Base-by-base conservation (phyloP, 805 yeast species). In the Teunomyces pallodes region DNA sequence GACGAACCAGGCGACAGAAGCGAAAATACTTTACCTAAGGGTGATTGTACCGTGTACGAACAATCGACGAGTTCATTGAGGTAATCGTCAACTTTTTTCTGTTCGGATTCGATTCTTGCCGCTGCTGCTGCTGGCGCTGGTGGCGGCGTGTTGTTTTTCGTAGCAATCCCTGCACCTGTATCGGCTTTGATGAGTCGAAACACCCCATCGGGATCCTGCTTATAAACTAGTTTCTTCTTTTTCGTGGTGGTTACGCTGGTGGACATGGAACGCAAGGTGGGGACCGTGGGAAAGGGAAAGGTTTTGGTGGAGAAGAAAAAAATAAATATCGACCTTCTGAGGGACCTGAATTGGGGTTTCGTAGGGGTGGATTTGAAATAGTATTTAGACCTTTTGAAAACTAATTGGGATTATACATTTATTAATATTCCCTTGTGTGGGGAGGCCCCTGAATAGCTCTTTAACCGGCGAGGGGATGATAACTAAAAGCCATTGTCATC, bases 121-220 rank as follows among this genome's bases (percentile, higher is more conserved):
- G 6, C 6, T 20, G 24, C 24, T 20, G 24, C 24, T 13, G 42
- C 10, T 17, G n/a, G 20, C 9, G 17, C 26, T 17, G 41, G 24
- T 36, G 41, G 41, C 20, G 16, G 8, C 10, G 17, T 12, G 31
- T 12, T 6, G 13, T 20, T 10, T 5, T 9, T 7, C 45, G 42
- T 9, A 14, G 45, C 36, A 24, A 31, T 35, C 9, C 46, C 51
- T 36, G 43, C 45, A 20, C 5, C 6, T 31, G 32, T 45, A 26
- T 53, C 60, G n/a, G 58, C 60, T 45, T 63, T 63, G 49, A 66
- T 66, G 36, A 69, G 54, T 12, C 74, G 56, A 48, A 66, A 69
- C 12, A 69, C 72, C 3, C 75, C 75, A 52, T 69, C 75, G 5
- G 71, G 64, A 47, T 65, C 73, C 51, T 68, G 72, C 47, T 62